Evolutionary conservation across 768 basidiomycete species (phyloP).

Genomic region (Aureoboletus auriporus): DNA sequence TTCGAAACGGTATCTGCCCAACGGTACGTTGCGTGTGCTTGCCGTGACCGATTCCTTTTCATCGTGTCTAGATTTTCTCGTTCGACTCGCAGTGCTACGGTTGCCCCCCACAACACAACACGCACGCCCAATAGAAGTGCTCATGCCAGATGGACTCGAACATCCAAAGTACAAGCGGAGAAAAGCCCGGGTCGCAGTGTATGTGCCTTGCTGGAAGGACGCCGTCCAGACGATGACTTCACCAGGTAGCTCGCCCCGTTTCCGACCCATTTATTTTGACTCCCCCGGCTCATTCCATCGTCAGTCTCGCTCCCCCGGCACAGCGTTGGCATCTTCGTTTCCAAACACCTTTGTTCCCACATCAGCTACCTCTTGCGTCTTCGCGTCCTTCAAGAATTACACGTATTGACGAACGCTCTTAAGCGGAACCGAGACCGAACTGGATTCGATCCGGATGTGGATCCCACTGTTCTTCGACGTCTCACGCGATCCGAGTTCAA

Average conservation of each 20-base stretch:
- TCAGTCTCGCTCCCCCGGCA: constrained; percentile 24
- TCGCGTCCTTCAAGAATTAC: constrained; percentile 72
- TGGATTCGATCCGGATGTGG: constrained; percentile 6
- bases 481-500: constrained; percentile 62
- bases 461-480: constrained; percentile 50
- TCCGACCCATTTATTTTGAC: no score
- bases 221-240: constrained; percentile 36
- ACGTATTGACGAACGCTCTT: constrained; percentile 43
- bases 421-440: constrained; percentile 1
- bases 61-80: constrained; percentile 51
- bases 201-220: constrained; percentile 59
- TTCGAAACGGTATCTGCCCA: constrained; percentile 51
- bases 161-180: constrained; percentile 57
- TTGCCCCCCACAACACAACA: constrained; percentile 35
- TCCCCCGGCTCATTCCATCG: constrained; percentile 1
- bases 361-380: constrained; percentile 65
- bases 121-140: constrained; percentile 23
- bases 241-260: constrained; percentile 29
- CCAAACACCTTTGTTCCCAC: constrained; percentile 48
- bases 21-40: constrained; percentile 37
- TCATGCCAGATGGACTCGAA: constrained; percentile 61
- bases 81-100: constrained; percentile 54
- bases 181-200: constrained; percentile 42
- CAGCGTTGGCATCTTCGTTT: constrained; percentile 30
- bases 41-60: background rate